Conservation (phyloP, 2,329 filamentous ascomycete genomes). For the Calonectria henricotiae region DNA sequence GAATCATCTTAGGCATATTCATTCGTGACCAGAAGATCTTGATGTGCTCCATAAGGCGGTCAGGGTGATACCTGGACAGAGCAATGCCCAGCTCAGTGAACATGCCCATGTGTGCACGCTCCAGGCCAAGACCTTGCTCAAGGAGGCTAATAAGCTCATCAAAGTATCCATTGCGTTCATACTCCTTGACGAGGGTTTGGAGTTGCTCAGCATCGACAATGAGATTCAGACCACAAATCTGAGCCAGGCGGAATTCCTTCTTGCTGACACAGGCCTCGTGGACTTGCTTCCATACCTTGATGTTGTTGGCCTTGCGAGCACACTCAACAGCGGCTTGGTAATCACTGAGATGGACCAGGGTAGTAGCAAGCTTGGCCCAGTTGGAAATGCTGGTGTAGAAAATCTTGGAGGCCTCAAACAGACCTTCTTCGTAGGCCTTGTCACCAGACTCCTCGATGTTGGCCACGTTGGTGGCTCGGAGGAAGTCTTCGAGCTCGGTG, state of each 20-base stretch:
- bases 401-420: constrained; percentile 97
- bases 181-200: constrained; percentile 93
- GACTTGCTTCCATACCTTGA: constrained; percentile 99
- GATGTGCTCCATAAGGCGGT: constrained; percentile 97
- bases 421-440: constrained; percentile 95
- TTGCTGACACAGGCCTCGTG: constrained; percentile 96
- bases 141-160: constrained; percentile 96
- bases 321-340: constrained; percentile 99
- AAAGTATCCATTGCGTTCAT: constrained; percentile 97
- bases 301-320: constrained; percentile 98
- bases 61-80: constrained; percentile 94
- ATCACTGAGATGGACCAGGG: constrained; percentile 95
- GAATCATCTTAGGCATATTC: constrained; percentile 98
- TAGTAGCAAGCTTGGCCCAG: constrained; percentile 99
- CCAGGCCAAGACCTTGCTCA: constrained; percentile 94
- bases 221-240: constrained; percentile 98
- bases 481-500: constrained; percentile 94
- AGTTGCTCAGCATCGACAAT: constrained; percentile 98
- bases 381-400: constrained; percentile 99
- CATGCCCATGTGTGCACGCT: constrained; percentile 96
- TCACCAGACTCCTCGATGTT: constrained; percentile 98
- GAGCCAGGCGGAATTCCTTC: constrained; percentile 98
- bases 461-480: constrained; percentile 92
- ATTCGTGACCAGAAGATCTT: constrained; percentile 99
- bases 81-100: constrained; percentile 96